Base-by-base conservation (phyloP, 2,329 filamentous ascomycete genomes). In the Penicillium frequentans region DNA sequence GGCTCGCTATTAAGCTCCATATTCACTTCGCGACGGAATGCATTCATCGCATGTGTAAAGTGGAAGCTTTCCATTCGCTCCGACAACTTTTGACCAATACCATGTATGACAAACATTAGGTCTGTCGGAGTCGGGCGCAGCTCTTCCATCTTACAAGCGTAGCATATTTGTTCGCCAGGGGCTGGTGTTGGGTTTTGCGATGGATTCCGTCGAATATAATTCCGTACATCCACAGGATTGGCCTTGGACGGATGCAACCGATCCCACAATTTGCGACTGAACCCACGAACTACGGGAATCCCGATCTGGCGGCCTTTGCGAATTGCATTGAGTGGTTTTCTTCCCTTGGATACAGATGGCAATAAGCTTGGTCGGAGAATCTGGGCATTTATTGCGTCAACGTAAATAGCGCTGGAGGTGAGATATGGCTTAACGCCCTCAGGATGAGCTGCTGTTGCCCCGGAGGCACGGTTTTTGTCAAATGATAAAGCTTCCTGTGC, bases 21-120 rank as follows among this genome's bases (percentile, higher is more conserved):
- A 64, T 96, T 96, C 55, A 98, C 84, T 21, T 91, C 87, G 57
- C 93, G 84, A 13, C 95, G 86, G 65, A 99, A 95, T 0, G 88
- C 85, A 69, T 96, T 98, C 71, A 98, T 93, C 5, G 92, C 90
- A 72, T 98, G 93, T 0, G 95, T 99, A 68, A 99, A 99, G 73
- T 98, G 91, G 67, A 93, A 99, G 66, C 91, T 96, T 73, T 98
- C 93, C 59, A 98, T 91, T 13, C 93, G 84, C 71, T 99, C 92
- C 0, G 93, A 96, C 49, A 98, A 83, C 72, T 99, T 98, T 73
- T 99, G 95, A 0, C 95, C 95, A 62, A 99, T 98, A 2, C 95
- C 95, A 68, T 99, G 95, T 44, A 95, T 90, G 10, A 98, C 91
- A 5, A 99, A 81, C 1, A 98, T 85, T 8, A 99, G 80, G 69